Percentiles rank a stretch among this genome's conserved stretches.
Evolutionary conservation across 2,329 filamentous ascomycete genomes (phyloP).

Genomic region (Trichoderma atrobrunneum): DNA sequence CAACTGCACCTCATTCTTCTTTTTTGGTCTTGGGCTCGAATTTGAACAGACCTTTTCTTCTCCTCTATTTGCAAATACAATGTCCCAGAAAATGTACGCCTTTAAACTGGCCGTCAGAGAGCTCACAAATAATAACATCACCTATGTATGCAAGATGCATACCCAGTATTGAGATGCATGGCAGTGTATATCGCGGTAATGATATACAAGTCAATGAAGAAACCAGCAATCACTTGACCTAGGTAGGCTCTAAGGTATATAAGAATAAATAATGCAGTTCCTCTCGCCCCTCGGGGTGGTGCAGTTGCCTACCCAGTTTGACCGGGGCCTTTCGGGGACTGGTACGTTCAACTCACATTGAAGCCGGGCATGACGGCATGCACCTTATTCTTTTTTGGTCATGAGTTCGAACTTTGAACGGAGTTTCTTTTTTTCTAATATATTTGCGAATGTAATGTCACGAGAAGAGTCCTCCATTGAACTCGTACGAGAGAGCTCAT

Average conservation of each 20-base stretch:
- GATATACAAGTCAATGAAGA: background rate
- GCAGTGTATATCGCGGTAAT: background rate
- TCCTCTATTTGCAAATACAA: too few relatives aligned
- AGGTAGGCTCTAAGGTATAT: background rate
- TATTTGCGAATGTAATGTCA: too few relatives aligned
- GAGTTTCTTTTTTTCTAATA: background rate
- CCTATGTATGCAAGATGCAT: background rate
- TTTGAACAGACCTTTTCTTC: too few relatives aligned
- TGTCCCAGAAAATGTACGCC: too few relatives aligned
- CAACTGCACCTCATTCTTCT: too few relatives aligned
- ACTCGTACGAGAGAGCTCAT: too few relatives aligned
- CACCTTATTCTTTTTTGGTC: background rate
- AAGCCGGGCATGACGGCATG: too few relatives aligned
- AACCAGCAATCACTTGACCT: too few relatives aligned
- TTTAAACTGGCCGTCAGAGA: too few relatives aligned
- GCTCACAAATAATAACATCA: too few relatives aligned
- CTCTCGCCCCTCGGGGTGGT: background rate
- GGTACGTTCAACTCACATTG: background rate
- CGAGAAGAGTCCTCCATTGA: too few relatives aligned
- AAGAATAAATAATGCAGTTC: background rate
- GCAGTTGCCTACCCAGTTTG: background rate
- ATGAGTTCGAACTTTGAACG: background rate
- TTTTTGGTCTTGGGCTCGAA: too few relatives aligned
- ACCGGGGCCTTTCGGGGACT: fast-evolving
- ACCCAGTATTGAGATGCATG: background rate